Base-by-base conservation (phyloP, 305 asterid species). In the Fraxinus velutina region DNA sequence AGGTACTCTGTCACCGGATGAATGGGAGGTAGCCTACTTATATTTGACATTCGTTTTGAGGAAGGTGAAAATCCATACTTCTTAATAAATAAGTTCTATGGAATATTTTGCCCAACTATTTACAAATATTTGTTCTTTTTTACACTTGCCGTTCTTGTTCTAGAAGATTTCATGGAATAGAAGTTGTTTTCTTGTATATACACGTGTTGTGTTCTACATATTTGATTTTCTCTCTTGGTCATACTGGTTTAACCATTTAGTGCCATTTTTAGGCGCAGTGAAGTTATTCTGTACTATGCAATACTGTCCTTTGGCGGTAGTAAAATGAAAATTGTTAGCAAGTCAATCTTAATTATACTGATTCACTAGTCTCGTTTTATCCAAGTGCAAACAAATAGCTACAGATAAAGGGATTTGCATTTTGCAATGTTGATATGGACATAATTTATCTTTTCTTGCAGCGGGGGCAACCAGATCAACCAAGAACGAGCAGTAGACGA, bases 21-120 rank as follows among this genome's bases (percentile, higher is more conserved):
- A 96, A 86, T 96, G 99, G 99, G 98, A 96, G 47, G 98, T 88
- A 5, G 98, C 98, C 29, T 96, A 96, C 86, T 89, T 94, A 80
- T 96, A 96, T 89, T 84, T 87, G 83, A 83, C 99, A 64, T 94
- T 89, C 73, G 99, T 90, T 75, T 86, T 94, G 83, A 89, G 91
- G 85, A 94, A 94, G 98, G 98, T 91, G 87, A 15, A 37, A 9
- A 52, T 55, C 27, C 36, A 6, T 62, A 22, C 42, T 32, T 17
- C 22, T 32, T 6, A 22, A 9, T 60, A 42, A 34, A 15, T 71
- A 30, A 6, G 27, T 55, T 7, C 32, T 21, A 0, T 21, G 32
- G 72, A 19, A 8, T 2, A 10, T 19, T 27, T 66, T 21, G 37
- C 36, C 73, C 7, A 24, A 9, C n/a, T 19, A 24, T 7, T 2